These are phyloP conservation scores for Rosa chinensis DNA, from an alignment of 306 rosid genomes.

Conservation along the genomic window DNA sequence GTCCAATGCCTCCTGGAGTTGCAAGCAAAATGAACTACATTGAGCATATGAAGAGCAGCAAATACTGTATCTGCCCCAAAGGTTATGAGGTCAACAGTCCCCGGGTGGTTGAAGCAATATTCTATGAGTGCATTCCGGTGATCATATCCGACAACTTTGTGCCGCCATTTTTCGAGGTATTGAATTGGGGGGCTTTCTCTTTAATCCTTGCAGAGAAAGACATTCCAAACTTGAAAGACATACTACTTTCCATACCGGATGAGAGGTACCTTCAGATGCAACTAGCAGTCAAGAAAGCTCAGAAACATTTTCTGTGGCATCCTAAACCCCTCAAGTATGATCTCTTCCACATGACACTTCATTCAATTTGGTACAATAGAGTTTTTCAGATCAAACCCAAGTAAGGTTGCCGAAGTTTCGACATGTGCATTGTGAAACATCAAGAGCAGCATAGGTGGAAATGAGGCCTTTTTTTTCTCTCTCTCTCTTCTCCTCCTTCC, in stretches of 20 bases:
- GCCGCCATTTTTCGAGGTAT: slow-evolving; percentile 89
- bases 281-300: slow-evolving; percentile 73
- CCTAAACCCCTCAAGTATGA: slow-evolving; percentile 76
- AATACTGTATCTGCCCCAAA: slow-evolving; percentile 92
- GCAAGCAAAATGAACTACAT: slow-evolving; percentile 85
- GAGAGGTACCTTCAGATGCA: slow-evolving; percentile 80
- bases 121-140: slow-evolving; percentile 91
- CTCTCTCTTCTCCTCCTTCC: neutral
- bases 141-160: slow-evolving; percentile 96
- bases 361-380: slow-evolving; percentile 90
- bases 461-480: neutral
- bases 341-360: slow-evolving; percentile 95
- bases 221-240: slow-evolving; percentile 66
- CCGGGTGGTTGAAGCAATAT: slow-evolving; percentile 80
- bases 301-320: slow-evolving; percentile 92
- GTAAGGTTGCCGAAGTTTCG: slow-evolving; percentile 10
- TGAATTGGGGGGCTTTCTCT: slow-evolving; percentile 86
- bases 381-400: slow-evolving; percentile 76
- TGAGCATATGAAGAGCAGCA: slow-evolving; percentile 86
- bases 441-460: neutral
- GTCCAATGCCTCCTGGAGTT: slow-evolving; percentile 79
- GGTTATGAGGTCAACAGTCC: slow-evolving; percentile 97
- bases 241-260: slow-evolving; percentile 64
- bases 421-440: neutral
- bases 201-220: slow-evolving; percentile 80